Evolutionary conservation across 345 rosid species (phyloP), one percentile per base, ranked within the genome.

Genomic region (Garcia nutans): DNA sequence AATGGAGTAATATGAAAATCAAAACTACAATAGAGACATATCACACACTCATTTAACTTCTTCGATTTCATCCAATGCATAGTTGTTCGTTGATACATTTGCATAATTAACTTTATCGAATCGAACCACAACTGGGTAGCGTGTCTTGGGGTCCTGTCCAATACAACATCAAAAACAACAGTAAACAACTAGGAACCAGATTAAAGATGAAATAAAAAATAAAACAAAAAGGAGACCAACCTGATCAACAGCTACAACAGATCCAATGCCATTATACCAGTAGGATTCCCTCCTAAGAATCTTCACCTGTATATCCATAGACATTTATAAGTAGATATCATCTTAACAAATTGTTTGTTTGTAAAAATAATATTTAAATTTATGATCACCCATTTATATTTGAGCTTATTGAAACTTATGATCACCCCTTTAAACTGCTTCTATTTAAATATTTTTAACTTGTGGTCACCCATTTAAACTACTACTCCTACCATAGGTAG

Each of bases 81-180:
- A 94, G 88, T 92, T 92, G 88, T 94, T 94, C 63, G 98, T 94
- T 19, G 97, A 94, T 84, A 94, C 90, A 84, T 90, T 94, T 3
- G 93, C 98, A 68, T 91, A 91, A 75, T 94, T 91, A 76, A 94
- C 97, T 77, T 94, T 94, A 70, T 87, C 56, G 84, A 94, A 92
- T 80, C 97, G 88, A 79, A 94, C 98, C 82, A 92, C 98, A 23
- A 94, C 98, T 5, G 97, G 98, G 78, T 94, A 94, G 50, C 91
- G 81, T 3, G 89, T 82, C 79, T 89, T 92, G 1, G 97, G 93
- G 70, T 94, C 97, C 97, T 94, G 85, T 79, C 28, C 57, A 71
- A 23, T 22, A 33, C 10, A 74, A 19, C 20, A 55, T 59, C 63
- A 55, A 47, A 47, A 47, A 8, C 50, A 47, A 22, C 22, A 22